Percentiles rank a stretch among this genome's conserved stretches.
phyloP scores from a whole-genome alignment of 2,329 filamentous ascomycete species.

The Pseudogymnoascus sp. region DNA sequence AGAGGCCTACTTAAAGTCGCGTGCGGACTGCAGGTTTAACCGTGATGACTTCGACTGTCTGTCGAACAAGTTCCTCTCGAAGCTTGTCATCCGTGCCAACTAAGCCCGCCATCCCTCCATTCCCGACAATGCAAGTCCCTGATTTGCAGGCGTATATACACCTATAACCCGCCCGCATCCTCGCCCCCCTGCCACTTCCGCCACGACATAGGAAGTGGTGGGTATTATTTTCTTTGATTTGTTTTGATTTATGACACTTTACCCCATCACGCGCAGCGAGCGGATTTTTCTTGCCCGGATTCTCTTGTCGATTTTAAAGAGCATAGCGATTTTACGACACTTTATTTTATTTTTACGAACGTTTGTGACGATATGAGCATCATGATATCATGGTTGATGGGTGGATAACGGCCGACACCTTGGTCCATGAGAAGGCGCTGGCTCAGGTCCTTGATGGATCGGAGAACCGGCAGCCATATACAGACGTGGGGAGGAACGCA shows the following conservation, averaged over 20 bases:
- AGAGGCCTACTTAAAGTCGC: conserved; percentile 82
- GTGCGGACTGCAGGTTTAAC: conserved; percentile 76
- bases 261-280: conserved; percentile 32
- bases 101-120: conserved; percentile 34
- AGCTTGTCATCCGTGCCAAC: conserved; percentile 92
- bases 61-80: conserved; percentile 95
- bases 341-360: neutral
- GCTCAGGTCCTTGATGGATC: conserved; percentile 6
- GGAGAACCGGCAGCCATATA: neutral
- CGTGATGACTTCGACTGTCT: conserved; percentile 88
- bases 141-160: conserved; percentile 10
- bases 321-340: conserved; percentile 12
- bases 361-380: conserved; percentile 12
- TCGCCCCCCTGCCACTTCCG: conserved; percentile 18
- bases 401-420: conserved; percentile 9
- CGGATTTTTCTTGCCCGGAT: conserved; percentile 1
- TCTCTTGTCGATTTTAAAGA: conserved; percentile 5
- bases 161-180: conserved; percentile 16
- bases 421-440: conserved; percentile 1
- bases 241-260: conserved; percentile 22
- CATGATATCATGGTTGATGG: conserved; percentile 10
- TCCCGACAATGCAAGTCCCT: neutral
- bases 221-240: conserved; percentile 12
- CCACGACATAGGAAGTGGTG: conserved; percentile 20
- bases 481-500: conserved; percentile 10